Evolutionary conservation across 257 asterid species (phyloP).

Genomic region (Scutellaria galericulata): DNA sequence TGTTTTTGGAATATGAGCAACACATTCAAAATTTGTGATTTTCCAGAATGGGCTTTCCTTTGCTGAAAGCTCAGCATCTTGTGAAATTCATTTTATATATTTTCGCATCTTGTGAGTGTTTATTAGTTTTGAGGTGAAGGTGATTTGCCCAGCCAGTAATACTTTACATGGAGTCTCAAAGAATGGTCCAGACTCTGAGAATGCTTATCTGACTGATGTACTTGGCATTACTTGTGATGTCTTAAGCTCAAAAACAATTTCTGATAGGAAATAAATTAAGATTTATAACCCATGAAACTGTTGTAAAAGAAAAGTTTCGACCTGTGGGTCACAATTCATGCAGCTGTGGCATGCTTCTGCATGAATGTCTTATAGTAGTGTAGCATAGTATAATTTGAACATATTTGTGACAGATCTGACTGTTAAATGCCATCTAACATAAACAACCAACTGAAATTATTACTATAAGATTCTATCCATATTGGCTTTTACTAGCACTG

Average conservation of each 20-base stretch:
- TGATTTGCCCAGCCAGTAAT: conserved; percentile 15
- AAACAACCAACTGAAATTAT: not conserved
- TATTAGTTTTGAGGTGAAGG: conserved; percentile 17
- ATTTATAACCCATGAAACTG: conserved; percentile 17
- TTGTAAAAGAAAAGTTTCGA: not conserved
- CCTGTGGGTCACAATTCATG: not conserved
- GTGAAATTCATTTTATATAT: not conserved
- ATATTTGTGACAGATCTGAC: conserved; percentile 14
- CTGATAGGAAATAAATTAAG: conserved; percentile 6
- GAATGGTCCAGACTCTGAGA: not conserved
- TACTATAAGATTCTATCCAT: not conserved
- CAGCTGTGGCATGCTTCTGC: conserved; percentile 1
- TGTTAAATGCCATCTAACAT: not conserved
- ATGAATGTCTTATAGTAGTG: not conserved
- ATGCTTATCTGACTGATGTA: not conserved
- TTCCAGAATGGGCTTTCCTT: conserved; percentile 22
- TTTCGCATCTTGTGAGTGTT: conserved; percentile 8
- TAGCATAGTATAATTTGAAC: not conserved
- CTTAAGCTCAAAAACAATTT: not conserved
- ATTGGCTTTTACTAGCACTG: conserved; percentile 21
- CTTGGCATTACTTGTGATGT: conserved; percentile 8
- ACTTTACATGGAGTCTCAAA: not conserved
- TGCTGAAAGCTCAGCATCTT: conserved; percentile 21
- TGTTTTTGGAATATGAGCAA: conserved; percentile 18
- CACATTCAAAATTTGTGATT: conserved; percentile 18